A percentile compares a stretch with the other conserved stretches of the same genome.
Evolutionary conservation across 495 filamentous ascomycete genomes (phyloP).

Genomic region (Penicillium salamii): DNA sequence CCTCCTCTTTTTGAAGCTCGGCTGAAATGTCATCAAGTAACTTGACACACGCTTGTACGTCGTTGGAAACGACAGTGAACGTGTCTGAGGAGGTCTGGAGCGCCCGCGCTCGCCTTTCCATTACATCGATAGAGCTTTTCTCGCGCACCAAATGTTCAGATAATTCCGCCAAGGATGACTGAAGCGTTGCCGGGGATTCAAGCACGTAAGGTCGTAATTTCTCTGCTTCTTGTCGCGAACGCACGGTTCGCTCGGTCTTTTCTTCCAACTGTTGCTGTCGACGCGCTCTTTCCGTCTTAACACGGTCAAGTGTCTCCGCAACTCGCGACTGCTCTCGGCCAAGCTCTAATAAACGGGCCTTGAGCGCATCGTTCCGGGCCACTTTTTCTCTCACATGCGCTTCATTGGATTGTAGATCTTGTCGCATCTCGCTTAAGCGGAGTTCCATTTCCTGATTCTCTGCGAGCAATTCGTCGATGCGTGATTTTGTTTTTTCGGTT

Average conservation of each 20-base stretch:
- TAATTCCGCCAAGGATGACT: slow-evolving; percentile 77
- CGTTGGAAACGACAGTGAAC: slow-evolving; percentile 75
- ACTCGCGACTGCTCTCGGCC: slow-evolving; percentile 74
- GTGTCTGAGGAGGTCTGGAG: slow-evolving; percentile 91
- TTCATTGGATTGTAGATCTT: slow-evolving; percentile 72
- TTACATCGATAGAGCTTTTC: slow-evolving; percentile 76
- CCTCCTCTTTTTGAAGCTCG: slow-evolving; percentile 86
- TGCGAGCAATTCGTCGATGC: slow-evolving; percentile 78
- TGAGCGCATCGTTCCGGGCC: slow-evolving; percentile 78
- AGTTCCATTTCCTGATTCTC: slow-evolving; percentile 86
- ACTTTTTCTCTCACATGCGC: slow-evolving; percentile 76
- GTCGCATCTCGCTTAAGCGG: slow-evolving; percentile 75
- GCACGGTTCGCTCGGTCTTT: slow-evolving; percentile 62
- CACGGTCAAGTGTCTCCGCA: slow-evolving; percentile 70
- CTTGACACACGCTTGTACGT: slow-evolving; percentile 81
- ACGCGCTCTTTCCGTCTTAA: slow-evolving; percentile 67
- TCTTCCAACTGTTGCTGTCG: slow-evolving; percentile 74
- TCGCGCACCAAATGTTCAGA: slow-evolving; percentile 71
- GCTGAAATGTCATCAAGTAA: slow-evolving; percentile 81
- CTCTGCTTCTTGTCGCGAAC: slow-evolving; percentile 68
- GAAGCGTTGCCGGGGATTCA: slow-evolving; percentile 78
- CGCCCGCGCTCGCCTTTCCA: slow-evolving; percentile 81
- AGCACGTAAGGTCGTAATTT: slow-evolving; percentile 90
- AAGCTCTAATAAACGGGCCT: slow-evolving; percentile 71
- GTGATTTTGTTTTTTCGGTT: slow-evolving; percentile 75